A percentile compares a stretch with the other conserved stretches of the same genome.
These are phyloP conservation scores for Aureobasidium sp. DNA, from an alignment of 2,329 filamentous ascomycete genomes.

Conservation along the genomic window DNA sequence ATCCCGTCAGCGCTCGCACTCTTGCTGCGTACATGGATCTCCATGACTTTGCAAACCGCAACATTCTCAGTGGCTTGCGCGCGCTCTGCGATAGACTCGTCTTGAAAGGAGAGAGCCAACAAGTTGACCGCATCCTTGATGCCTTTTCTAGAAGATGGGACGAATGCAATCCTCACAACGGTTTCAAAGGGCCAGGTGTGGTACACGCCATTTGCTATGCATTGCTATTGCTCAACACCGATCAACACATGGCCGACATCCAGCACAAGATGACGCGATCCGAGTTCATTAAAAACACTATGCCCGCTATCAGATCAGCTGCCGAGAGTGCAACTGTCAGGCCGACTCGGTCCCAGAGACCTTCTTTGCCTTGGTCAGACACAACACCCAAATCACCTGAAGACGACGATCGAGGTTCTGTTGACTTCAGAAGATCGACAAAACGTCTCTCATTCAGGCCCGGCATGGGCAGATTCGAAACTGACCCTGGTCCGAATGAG, in stretches of 20 bases:
- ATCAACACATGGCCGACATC: conserved; percentile 90
- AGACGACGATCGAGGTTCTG: conserved; percentile 27
- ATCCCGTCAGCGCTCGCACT: conserved; percentile 46
- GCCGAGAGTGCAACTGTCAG: conserved; percentile 43
- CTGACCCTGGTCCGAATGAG: conserved; percentile 12
- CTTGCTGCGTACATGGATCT: conserved; percentile 82
- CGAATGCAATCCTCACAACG: conserved; percentile 83
- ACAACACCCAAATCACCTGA: conserved; percentile 19
- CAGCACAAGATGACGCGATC: conserved; percentile 91
- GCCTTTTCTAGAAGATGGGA: conserved; percentile 88
- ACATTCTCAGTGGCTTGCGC: conserved; percentile 71
- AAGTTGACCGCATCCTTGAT: conserved; percentile 89
- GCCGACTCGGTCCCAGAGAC: conserved; percentile 20
- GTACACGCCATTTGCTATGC: conserved; percentile 98
- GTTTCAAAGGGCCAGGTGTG: conserved; percentile 85
- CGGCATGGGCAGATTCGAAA: conserved; percentile 26
- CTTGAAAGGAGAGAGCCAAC: conserved; percentile 87
- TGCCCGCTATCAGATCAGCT: conserved; percentile 73
- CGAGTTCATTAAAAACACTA: conserved; percentile 94
- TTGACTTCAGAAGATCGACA: conserved; percentile 31
- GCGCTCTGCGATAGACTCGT: conserved; percentile 74
- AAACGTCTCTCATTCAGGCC: conserved; percentile 40
- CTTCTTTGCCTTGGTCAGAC: conserved; percentile 28
- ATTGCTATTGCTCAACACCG: conserved; percentile 88
- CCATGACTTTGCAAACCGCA: conserved; percentile 77